Base-by-base conservation (phyloP, 1,284 basidiomycete genomes). In the Hymenochaete sp. region DNA sequence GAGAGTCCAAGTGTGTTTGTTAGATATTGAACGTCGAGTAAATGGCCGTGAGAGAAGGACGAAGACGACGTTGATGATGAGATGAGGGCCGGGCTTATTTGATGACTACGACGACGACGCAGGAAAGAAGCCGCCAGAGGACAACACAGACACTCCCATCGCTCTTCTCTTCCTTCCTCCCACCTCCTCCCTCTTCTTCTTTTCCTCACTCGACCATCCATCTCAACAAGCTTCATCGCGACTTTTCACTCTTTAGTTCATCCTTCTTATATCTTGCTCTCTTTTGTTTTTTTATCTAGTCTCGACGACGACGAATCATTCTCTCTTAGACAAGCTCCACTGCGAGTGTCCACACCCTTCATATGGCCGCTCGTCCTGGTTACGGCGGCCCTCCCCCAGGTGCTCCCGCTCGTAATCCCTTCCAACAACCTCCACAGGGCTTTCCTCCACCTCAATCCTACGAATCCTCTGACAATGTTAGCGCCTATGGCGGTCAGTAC, bases 361-460 rank as follows among this genome's bases (percentile, higher is more conserved):
- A 38, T 52, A 66, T 67, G 66, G 63, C 64, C 49, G 60, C 57
- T 44, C 60, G 59, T 54, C 65, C 62, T 52, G 63, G 63, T 53
- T 64, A 63, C 57, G 62, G 61, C 38, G 62, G 58, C 55, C 61
- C 60, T 24, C 32, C 21, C 16, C 55, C 57, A 47, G 56, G 60
- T 27, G 27, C 24, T 19, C 56, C 59, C 48, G 55, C 60, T 47
- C 59, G 58, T 44, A 66, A 66, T 51, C 63, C 65, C 13, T 65
- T 63, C 55, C 31, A 42, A n/a, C 14, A 35, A 8, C 32, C 32
- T 35, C 32, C 32, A 35, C 32, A 35, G 32, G 21, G 32, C 7
- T 47, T 57, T 37, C n/a, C n/a, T n/a, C 56, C 21, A n/a, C 44
- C 47, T 16, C 53, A 49, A 31, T 42, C 44, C 14, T 33, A 45